Percentiles rank a stretch among this genome's conserved stretches.
These are phyloP conservation scores for Fomitopsis pinicola DNA, from an alignment of 1,284 basidiomycete species.

Conservation along the genomic window DNA sequence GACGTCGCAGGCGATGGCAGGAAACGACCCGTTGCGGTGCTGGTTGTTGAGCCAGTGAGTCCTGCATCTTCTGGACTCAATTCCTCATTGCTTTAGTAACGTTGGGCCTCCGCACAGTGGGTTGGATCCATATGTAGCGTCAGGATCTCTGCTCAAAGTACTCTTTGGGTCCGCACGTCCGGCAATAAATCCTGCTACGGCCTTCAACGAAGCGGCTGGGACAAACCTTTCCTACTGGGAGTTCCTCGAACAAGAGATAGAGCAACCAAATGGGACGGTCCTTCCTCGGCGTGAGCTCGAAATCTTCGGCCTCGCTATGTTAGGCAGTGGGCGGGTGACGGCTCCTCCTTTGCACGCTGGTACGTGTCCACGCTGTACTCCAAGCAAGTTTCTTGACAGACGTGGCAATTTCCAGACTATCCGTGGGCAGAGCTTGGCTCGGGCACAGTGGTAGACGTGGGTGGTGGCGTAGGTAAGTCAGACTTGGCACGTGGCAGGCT, in stretches of 20 bases:
- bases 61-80: not conserved
- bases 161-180: constrained; percentile 8
- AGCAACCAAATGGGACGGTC: constrained; percentile 5
- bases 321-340: constrained; percentile 10
- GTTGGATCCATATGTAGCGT: constrained; percentile 7
- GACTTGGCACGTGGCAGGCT: not conserved
- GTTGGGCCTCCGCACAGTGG: not conserved
- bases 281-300: constrained; percentile 5
- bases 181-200: not conserved
- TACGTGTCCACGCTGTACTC: not conserved
- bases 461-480: constrained; percentile 15
- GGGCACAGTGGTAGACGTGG: constrained; percentile 16
- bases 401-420: constrained; percentile 8
- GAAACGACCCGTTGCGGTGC: constrained; percentile 8
- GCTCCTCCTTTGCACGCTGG: constrained; percentile 9
- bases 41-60: constrained; percentile 6
- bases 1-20: constrained; percentile 6
- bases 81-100: not conserved
- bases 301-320: constrained; percentile 13
- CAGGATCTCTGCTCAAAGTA: constrained; percentile 8
- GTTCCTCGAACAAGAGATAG: constrained; percentile 8
- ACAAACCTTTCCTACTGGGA: constrained; percentile 9
- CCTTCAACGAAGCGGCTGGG: constrained; percentile 8
- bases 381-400: not conserved
- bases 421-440: constrained; percentile 12